Base-by-base conservation (phyloP, 768 basidiomycete species). In the Boletus rubescentipes region DNA sequence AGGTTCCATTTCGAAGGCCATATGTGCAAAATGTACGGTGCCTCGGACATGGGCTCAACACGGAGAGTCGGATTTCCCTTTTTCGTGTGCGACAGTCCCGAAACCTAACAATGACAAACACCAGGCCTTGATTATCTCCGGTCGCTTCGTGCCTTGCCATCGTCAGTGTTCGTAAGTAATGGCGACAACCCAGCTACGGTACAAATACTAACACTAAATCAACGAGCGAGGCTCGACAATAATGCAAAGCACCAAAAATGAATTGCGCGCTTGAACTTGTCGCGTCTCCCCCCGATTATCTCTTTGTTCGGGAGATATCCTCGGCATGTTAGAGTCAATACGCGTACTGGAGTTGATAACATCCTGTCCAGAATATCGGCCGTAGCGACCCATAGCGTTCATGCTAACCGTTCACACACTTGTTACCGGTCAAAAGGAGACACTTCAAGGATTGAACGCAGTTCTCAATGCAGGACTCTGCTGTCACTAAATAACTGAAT, bases 1-100 rank as follows among this genome's bases (percentile, higher is more conserved):
- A 90, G 65, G 37, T 74, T 75, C 81, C 84, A 89, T 65, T 76
- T 73, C 5, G 76, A 75, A 1, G 91, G 87, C 87, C 87, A 91
- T 53, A 91, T 72, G 67, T 91, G 75, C 18, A 92, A 72, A 12
- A 46, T 51, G 51, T 60, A 70, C 7, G 54, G 32, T 23, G 41
- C 21, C 23, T 61, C 57, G 21, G 64, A 60, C 68, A 70, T 64
- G 52, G 42, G 18, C 20, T n/a, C 18, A 35, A 39, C 16, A 45
- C 26, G 49, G 34, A 47, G 21, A 41, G 8, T 34, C 5, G 23
- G 32, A 9, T n/a, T 36, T 10, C 1, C 49, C 40, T 23, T 43
- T 46, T 51, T 37, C 29, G 41, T 48, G 40, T 26, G 39, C 35
- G 16, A 20, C 12, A 45, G 35, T 49, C 37, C 51, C 45, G 32